Percentiles rank a stretch among this genome's conserved stretches.
phyloP scores from a whole-genome alignment of 139 green algal genomes.

The Coelastrella sp. region DNA sequence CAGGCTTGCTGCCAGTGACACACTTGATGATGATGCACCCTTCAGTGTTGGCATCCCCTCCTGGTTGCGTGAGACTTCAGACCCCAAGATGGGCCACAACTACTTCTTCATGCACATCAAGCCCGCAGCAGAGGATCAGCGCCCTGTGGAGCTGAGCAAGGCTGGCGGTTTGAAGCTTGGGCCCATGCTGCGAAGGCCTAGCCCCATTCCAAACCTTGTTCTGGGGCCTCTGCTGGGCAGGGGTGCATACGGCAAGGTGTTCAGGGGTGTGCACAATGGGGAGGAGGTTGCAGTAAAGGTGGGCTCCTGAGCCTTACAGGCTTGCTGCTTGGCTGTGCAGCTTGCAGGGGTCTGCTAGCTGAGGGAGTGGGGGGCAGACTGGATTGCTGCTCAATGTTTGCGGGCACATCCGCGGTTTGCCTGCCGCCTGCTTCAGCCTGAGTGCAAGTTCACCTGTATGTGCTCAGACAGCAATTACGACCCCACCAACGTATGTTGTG shows the following conservation, averaged over 20 bases:
- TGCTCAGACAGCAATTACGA: too few relatives aligned
- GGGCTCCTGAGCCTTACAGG: too few relatives aligned
- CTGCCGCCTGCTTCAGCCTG: too few relatives aligned
- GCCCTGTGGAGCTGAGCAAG: background rate
- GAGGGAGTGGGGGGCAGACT: too few relatives aligned
- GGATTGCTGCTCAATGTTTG: too few relatives aligned
- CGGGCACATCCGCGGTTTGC: too few relatives aligned
- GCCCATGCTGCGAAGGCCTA: background rate
- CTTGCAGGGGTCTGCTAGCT: too few relatives aligned
- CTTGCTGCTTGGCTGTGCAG: too few relatives aligned
- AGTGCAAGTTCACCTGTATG: too few relatives aligned
- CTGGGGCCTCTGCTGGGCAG: conserved; percentile 44
- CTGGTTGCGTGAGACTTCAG: conserved; percentile 37
- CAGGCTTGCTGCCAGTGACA: conserved; percentile 27
- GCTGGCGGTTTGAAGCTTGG: background rate
- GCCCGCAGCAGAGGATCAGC: background rate
- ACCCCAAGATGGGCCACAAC: conserved; percentile 16
- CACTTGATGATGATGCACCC: conserved; percentile 33
- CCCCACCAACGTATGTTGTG: too few relatives aligned
- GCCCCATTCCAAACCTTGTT: conserved; percentile 33
- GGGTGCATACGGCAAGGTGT: conserved; percentile 40
- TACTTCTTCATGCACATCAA: conserved; percentile 48
- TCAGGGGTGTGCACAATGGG: conserved; percentile 41
- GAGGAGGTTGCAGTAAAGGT: conserved; percentile 45
- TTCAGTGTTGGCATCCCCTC: conserved; percentile 32